Base-by-base conservation (phyloP, 129 eudicot species). In the Calendula officinalis region DNA sequence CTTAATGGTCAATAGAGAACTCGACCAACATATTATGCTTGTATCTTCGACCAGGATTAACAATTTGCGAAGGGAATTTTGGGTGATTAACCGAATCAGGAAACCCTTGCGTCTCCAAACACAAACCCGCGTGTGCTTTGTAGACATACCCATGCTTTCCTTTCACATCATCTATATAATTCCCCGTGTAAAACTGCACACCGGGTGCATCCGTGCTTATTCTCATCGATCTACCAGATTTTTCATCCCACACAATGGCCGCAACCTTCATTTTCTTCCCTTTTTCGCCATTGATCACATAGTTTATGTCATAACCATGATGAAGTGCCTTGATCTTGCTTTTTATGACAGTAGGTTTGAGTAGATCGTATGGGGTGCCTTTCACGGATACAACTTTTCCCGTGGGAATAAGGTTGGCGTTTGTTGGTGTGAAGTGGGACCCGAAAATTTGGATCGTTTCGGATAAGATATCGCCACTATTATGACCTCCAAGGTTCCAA, bases 401-500 rank as follows among this genome's bases (percentile, higher is more conserved):
- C 0, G 90, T 87, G 41, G 98, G 98, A 67, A 91, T 91, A 67
- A 87, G 94, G 27, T 64, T 3, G 1, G 32, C 48, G 27, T 80
- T 78, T 0, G 84, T 84, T 8, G 88, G 88, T 0, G 98, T 91
- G 75, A 75, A 60, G 17, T 78, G 62, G 44, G 98, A 91, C 2
- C 70, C 96, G 10, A 73, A 85, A 2, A 91, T 78, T 14, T 82
- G 81, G 64, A 91, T 68, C 44, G 68, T 77, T 54, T 91, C 72
- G 47, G 84, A 77, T 13, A 91, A 72, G 43, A 91, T 78, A 60
- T 78, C 30, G 37, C 98, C 94, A 6, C 81, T 78, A 69, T 64
- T 77, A 50, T 91, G 98, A 59, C 90, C 90, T 6, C 88, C 96
- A 4, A 91, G 90, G 86, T 91, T 91, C 98, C 98, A 91, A 65